Evolutionary conservation across 2,329 filamentous ascomycete genomes (phyloP).

Genomic region (Colletotrichum karsti): DNA sequence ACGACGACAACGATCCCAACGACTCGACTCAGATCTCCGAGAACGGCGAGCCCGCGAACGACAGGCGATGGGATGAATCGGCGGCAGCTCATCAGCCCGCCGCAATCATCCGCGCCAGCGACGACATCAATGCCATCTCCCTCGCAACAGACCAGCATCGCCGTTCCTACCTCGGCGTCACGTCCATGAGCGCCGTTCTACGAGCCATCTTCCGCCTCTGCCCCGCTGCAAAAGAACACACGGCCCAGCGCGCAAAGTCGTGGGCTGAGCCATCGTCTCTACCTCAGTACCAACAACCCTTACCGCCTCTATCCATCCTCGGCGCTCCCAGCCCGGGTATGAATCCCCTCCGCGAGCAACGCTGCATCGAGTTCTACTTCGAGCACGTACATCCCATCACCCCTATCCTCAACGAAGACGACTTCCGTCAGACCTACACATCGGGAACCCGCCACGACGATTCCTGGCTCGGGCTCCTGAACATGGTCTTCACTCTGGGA

Average conservation of each 20-base stretch:
- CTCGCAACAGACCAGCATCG: constrained; percentile 62
- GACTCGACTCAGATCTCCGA: constrained; percentile 37
- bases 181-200: constrained; percentile 69
- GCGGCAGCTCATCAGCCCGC: constrained; percentile 32
- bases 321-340: constrained; percentile 48
- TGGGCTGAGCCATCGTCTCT: constrained; percentile 35
- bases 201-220: constrained; percentile 60
- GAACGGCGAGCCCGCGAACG: constrained; percentile 35
- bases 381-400: constrained; percentile 67
- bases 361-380: constrained; percentile 68
- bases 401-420: constrained; percentile 67
- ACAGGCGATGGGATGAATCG: constrained; percentile 39
- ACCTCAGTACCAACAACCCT: constrained; percentile 42
- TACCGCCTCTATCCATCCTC: constrained; percentile 27
- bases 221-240: constrained; percentile 38
- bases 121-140: constrained; percentile 46
- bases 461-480: constrained; percentile 67
- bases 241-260: constrained; percentile 34
- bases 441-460: constrained; percentile 60
- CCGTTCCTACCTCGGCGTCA: constrained; percentile 70
- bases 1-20: constrained; percentile 14
- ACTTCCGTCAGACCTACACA: constrained; percentile 48
- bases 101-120: constrained; percentile 32
- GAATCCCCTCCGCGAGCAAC: constrained; percentile 39
- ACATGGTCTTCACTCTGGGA: constrained; percentile 70